Percentiles rank a stretch among this genome's conserved stretches.
phyloP scores from a whole-genome alignment of 2,329 filamentous ascomycete genomes.

The Endothia cerciana region DNA sequence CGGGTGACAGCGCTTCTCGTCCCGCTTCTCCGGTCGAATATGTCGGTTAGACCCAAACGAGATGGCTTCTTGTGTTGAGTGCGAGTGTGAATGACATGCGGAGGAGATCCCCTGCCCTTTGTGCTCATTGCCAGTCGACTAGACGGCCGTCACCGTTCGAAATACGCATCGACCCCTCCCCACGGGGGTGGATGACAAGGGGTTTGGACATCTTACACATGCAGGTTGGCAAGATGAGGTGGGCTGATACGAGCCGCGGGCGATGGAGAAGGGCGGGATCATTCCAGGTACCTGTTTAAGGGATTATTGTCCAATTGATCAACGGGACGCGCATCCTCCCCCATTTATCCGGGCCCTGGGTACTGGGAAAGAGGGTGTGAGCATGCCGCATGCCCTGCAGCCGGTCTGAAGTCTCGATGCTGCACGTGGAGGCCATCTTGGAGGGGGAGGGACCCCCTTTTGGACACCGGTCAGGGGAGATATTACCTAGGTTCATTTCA shows the following conservation, averaged over 20 bases:
- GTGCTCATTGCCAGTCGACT: background rate
- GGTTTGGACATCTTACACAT: background rate
- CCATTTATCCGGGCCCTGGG: background rate
- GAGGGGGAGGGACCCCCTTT: background rate
- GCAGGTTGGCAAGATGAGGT: conserved; percentile 4
- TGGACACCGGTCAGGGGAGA: conserved; percentile 14
- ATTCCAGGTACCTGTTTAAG: background rate
- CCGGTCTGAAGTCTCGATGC: conserved; percentile 8
- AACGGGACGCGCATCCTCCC: background rate
- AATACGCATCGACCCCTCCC: background rate
- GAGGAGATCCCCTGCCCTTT: background rate
- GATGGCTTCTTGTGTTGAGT: background rate
- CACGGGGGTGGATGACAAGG: background rate
- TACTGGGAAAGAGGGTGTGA: background rate
- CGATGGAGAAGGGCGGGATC: background rate
- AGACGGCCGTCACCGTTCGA: conserved; percentile 6
- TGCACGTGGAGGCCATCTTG: conserved; percentile 4
- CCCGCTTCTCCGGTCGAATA: background rate
- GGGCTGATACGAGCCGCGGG: background rate
- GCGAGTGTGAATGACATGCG: background rate
- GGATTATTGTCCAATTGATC: background rate
- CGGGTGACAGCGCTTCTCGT: background rate
- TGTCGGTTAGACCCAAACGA: background rate
- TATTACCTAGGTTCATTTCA: background rate
- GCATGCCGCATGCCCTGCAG: conserved; percentile 10